phyloP scores from a whole-genome alignment of 2,329 filamentous ascomycete genomes.

The Pezicula radicicola region DNA sequence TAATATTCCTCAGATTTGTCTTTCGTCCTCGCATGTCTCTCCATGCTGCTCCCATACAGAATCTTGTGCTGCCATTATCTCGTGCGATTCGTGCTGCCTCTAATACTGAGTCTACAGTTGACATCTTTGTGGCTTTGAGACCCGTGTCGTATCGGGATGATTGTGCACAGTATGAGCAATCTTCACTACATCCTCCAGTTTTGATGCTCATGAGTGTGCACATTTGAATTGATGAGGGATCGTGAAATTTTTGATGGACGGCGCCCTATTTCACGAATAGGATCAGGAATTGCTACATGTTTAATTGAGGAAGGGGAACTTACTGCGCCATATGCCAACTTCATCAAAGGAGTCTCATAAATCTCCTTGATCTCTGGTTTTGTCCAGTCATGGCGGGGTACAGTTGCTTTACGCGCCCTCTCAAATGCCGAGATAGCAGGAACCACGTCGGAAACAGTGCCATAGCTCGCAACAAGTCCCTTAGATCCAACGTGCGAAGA shows the following conservation, averaged over 20 bases:
- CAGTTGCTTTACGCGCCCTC: conserved; percentile 55
- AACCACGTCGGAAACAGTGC: conserved; percentile 16
- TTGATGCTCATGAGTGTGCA: conserved; percentile 98
- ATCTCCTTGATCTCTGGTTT: conserved; percentile 77
- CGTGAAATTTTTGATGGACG: conserved; percentile 82
- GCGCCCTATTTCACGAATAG: conserved; percentile 50
- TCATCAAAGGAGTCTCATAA: conserved; percentile 78
- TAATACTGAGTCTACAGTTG: conserved; percentile 76
- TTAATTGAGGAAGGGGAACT: conserved; percentile 26
- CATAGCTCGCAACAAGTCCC: conserved; percentile 7
- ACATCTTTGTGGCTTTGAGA: conserved; percentile 75
- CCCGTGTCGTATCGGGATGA: conserved; percentile 77
- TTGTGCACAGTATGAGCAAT: conserved; percentile 91
- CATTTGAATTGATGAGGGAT: conserved; percentile 80
- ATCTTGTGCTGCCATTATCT: conserved; percentile 81
- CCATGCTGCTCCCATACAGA: conserved; percentile 96
- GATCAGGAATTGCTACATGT: conserved; percentile 12
- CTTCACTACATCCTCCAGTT: conserved; percentile 86
- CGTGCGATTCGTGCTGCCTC: conserved; percentile 74
- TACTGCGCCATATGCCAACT: conserved; percentile 73
- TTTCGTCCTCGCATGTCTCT: conserved; percentile 90
- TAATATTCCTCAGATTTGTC: conserved; percentile 78
- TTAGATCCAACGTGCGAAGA: not conserved
- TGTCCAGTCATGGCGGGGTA: conserved; percentile 73
- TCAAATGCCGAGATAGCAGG: conserved; percentile 15